A percentile compares a stretch with the other conserved stretches of the same genome.
These are phyloP conservation scores for Sugiyamaella valdiviana DNA, from an alignment of 805 yeast species.

Conservation along the genomic window DNA sequence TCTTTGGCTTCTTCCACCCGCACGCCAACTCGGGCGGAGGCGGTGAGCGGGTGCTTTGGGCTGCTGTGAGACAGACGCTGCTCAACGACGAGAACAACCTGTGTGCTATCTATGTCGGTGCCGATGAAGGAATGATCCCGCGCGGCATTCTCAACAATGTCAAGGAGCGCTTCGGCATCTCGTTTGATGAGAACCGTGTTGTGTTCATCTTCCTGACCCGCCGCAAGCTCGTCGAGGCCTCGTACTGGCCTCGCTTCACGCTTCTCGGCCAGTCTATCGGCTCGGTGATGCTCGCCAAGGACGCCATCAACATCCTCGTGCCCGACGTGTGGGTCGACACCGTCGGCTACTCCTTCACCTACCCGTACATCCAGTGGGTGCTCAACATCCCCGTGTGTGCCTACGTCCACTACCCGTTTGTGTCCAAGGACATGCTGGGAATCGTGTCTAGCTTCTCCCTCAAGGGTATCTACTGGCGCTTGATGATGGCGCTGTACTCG, in stretches of 20 bases:
- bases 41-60: constrained; percentile 96
- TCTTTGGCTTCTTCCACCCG: constrained; percentile 92
- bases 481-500: constrained; percentile 57
- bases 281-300: constrained; percentile 57
- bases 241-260: constrained; percentile 73
- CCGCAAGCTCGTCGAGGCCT: constrained; percentile 59
- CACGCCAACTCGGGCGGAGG: constrained; percentile 97
- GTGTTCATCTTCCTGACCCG: constrained; percentile 55
- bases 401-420: constrained; percentile 92
- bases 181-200: constrained; percentile 45
- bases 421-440: constrained; percentile 79
- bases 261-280: constrained; percentile 85
- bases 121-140: constrained; percentile 37
- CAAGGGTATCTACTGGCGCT: constrained; percentile 65
- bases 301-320: constrained; percentile 56
- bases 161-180: constrained; percentile 44
- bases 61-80: constrained; percentile 72
- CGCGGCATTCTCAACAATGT: constrained; percentile 39
- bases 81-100: constrained; percentile 42
- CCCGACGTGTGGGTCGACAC: constrained; percentile 96
- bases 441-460: constrained; percentile 22
- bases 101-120: constrained; percentile 70
- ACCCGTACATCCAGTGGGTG: constrained; percentile 53
- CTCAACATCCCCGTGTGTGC: constrained; percentile 71
- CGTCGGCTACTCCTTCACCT: constrained; percentile 86